Evolutionary conservation across 805 yeast species (phyloP).

Genomic region (Citeromyces matritensis): DNA sequence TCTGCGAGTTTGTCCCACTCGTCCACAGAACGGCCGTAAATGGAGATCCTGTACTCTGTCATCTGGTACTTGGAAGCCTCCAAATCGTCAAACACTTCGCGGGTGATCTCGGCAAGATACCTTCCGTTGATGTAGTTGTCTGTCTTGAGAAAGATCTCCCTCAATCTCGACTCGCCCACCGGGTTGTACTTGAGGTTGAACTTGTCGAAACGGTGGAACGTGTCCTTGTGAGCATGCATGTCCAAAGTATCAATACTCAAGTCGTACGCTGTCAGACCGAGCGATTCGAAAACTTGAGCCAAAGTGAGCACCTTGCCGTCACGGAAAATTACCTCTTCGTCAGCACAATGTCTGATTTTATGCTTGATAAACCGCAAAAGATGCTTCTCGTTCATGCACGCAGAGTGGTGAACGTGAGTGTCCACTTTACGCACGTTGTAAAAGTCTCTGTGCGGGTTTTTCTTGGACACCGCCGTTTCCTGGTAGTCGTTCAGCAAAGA

Average conservation of each 20-base stretch:
- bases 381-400: conserved; percentile 98
- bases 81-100: conserved; percentile 86
- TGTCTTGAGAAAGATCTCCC: conserved; percentile 92
- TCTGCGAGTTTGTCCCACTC: conserved; percentile 95
- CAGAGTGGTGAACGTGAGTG: conserved; percentile 97
- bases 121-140: conserved; percentile 84
- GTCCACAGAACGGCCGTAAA: conserved; percentile 76
- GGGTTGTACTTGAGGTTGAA: conserved; percentile 96
- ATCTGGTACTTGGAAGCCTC: conserved; percentile 94
- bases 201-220: conserved; percentile 95
- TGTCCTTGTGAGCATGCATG: conserved; percentile 98
- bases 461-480: conserved; percentile 80
- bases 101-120: conserved; percentile 86
- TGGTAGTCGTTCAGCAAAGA: conserved; percentile 80
- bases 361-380: conserved; percentile 86
- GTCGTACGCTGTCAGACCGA: conserved; percentile 87
- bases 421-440: conserved; percentile 95
- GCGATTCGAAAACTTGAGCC: conserved; percentile 78
- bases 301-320: conserved; percentile 82
- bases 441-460: conserved; percentile 93
- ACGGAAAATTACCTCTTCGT: conserved; percentile 85
- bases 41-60: conserved; percentile 91
- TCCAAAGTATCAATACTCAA: conserved; percentile 92
- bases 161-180: conserved; percentile 90
- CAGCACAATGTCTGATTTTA: conserved; percentile 74